Evolutionary conservation across 768 basidiomycete species (phyloP).

Genomic region (Pleurotus giganteus): DNA sequence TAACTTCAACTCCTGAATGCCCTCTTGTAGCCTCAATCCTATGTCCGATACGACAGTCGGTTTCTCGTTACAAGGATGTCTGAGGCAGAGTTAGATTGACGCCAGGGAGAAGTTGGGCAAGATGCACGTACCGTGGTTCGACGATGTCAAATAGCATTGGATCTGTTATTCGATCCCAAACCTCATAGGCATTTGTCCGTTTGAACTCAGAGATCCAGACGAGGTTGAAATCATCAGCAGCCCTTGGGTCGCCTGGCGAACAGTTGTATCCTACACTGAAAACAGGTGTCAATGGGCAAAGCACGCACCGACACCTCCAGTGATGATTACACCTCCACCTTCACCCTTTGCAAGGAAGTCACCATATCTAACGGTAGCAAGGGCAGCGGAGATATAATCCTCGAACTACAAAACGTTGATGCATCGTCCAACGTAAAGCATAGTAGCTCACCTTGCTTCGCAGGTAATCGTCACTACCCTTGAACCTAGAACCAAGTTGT

Average conservation of each 20-base stretch:
- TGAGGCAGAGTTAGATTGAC: constrained; percentile 25
- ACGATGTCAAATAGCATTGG: constrained; percentile 92
- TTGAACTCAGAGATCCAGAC: constrained; percentile 89
- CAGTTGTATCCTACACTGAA: constrained; percentile 3
- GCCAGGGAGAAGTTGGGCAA: background rate
- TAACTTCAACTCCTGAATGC: constrained; percentile 89
- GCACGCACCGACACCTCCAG: constrained; percentile 57
- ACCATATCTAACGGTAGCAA: constrained; percentile 87
- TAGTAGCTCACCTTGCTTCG: constrained; percentile 63
- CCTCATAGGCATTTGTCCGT: constrained; percentile 80
- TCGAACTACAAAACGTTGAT: constrained; percentile 58
- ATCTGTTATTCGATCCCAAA: constrained; percentile 92
- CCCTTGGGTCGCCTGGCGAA: constrained; percentile 52
- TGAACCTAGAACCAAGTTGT: constrained; percentile 56
- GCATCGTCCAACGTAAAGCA: background rate
- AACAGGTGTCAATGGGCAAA: background rate
- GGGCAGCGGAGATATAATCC: constrained; percentile 88
- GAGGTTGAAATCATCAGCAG: constrained; percentile 80
- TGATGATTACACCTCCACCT: constrained; percentile 60
- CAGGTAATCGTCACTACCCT: constrained; percentile 95
- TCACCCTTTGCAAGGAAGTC: constrained; percentile 79
- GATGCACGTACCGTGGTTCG: constrained; percentile 71
- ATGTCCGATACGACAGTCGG: constrained; percentile 89
- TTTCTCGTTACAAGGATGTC: constrained; percentile 93
- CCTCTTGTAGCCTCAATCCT: constrained; percentile 87